phyloP scores from a whole-genome alignment of 352 stramenopile species.

The Pythium dissotocum region DNA sequence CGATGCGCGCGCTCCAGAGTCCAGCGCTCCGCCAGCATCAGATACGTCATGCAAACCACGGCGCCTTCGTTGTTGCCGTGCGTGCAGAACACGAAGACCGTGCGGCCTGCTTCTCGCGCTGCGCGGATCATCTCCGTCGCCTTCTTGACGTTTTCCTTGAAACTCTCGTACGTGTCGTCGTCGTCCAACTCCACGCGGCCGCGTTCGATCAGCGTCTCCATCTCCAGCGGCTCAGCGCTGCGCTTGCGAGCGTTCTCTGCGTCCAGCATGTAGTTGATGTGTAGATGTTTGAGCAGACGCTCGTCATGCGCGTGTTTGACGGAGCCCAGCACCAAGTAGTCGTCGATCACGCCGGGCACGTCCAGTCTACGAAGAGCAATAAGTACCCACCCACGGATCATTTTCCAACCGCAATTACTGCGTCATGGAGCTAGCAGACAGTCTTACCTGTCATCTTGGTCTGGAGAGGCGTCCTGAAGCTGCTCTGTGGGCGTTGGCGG shows the following conservation, averaged over 20 bases:
- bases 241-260: constrained; percentile 69
- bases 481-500: constrained; percentile 4
- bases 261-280: constrained; percentile 52
- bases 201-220: constrained; percentile 33
- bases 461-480: constrained; percentile 13
- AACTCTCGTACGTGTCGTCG: constrained; percentile 60
- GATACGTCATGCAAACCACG: constrained; percentile 65
- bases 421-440: background rate
- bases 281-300: constrained; percentile 55
- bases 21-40: constrained; percentile 63
- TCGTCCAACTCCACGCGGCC: constrained; percentile 63
- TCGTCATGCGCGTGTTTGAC: constrained; percentile 58
- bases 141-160: constrained; percentile 40
- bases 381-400: background rate
- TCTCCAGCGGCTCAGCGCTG: constrained; percentile 14
- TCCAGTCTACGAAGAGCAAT: constrained; percentile 40
- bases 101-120: constrained; percentile 42
- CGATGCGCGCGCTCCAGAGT: constrained; percentile 62
- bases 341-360: constrained; percentile 57
- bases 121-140: constrained; percentile 52
- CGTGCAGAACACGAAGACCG: constrained; percentile 71
- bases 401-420: background rate
- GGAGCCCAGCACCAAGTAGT: constrained; percentile 58
- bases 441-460: constrained; percentile 23
- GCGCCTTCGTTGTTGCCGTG: constrained; percentile 72